phyloP scores from a whole-genome alignment of 352 stramenopile species.

The Phytopythium ostracodes region DNA sequence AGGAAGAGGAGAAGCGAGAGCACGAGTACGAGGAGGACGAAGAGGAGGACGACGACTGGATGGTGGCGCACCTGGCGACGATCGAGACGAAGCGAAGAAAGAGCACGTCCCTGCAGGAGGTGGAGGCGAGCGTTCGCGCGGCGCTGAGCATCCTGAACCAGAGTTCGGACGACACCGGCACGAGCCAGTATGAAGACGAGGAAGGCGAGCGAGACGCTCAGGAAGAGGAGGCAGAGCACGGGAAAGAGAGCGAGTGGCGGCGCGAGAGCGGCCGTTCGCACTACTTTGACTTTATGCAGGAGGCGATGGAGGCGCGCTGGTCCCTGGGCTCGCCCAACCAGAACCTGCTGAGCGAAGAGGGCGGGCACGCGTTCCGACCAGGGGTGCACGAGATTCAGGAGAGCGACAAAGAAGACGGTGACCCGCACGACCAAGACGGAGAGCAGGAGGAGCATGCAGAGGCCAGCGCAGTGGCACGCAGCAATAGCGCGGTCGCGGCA shows the following conservation, averaged over 20 bases:
- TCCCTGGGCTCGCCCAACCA: constrained; percentile 6
- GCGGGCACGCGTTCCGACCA: background rate
- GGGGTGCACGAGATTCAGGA: background rate
- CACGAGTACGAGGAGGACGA: constrained; percentile 16
- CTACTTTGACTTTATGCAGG: constrained; percentile 55
- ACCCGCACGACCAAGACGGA: background rate
- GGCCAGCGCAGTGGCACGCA: background rate
- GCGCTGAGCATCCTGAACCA: constrained; percentile 49
- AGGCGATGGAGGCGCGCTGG: constrained; percentile 37
- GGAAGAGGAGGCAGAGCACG: constrained; percentile 19
- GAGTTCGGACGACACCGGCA: constrained; percentile 9
- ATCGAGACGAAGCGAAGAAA: constrained; percentile 9
- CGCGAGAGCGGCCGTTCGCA: constrained; percentile 2
- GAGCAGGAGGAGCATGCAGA: constrained; percentile 8
- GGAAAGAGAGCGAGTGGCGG: constrained; percentile 2
- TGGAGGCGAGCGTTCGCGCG: constrained; percentile 48
- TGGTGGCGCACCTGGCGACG: constrained; percentile 17
- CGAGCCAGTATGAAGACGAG: constrained; percentile 10
- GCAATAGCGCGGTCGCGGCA: background rate
- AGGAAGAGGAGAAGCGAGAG: background rate
- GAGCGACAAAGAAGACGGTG: constrained; percentile 11
- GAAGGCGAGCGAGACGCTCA: constrained; percentile 1
- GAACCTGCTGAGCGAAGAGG: constrained; percentile 2
- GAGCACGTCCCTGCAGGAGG: constrained; percentile 19
- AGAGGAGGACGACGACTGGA: constrained; percentile 30